A percentile compares a stretch with the other conserved stretches of the same genome.
Conservation (phyloP, 768 basidiomycete genomes). For the Lactarius quietus region DNA sequence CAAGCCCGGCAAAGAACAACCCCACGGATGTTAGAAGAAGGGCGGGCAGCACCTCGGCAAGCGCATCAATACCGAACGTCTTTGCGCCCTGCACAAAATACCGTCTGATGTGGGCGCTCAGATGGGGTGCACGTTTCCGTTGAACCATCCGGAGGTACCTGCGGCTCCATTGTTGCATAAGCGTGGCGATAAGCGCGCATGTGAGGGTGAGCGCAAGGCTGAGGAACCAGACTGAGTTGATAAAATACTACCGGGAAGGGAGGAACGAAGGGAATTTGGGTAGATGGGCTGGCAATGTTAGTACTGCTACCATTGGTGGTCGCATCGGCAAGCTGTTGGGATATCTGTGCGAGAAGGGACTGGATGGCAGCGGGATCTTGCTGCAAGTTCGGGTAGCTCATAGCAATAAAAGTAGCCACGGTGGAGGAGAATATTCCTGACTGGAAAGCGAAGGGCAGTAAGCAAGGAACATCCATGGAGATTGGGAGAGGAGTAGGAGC, state of each 20-base stretch:
- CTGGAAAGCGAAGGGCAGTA: not conserved
- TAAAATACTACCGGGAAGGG: not conserved
- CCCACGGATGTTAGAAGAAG: not conserved
- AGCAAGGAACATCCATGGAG: not conserved
- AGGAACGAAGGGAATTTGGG: not conserved
- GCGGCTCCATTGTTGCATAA: conserved; percentile 5
- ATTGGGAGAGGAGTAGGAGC: not conserved
- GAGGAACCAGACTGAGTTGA: conserved; percentile 2
- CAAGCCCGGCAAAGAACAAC: not conserved
- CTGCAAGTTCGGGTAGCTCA: not conserved
- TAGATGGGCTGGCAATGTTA: not conserved
- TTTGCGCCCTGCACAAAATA: conserved; percentile 38
- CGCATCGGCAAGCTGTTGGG: not conserved
- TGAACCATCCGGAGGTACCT: not conserved
- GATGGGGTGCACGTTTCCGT: not conserved
- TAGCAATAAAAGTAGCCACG: not conserved
- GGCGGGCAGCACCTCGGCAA: conserved; percentile 37
- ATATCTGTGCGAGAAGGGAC: not conserved
- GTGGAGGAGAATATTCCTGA: not conserved
- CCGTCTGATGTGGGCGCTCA: not conserved
- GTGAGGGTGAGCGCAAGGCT: not conserved
- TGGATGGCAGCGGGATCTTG: not conserved
- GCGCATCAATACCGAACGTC: conserved; percentile 37
- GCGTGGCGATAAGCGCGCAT: conserved; percentile 1
- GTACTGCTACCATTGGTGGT: not conserved